These are phyloP conservation scores for Colletotrichum liaoningense DNA, from an alignment of 2,329 filamentous ascomycete species.

Conservation along the genomic window DNA sequence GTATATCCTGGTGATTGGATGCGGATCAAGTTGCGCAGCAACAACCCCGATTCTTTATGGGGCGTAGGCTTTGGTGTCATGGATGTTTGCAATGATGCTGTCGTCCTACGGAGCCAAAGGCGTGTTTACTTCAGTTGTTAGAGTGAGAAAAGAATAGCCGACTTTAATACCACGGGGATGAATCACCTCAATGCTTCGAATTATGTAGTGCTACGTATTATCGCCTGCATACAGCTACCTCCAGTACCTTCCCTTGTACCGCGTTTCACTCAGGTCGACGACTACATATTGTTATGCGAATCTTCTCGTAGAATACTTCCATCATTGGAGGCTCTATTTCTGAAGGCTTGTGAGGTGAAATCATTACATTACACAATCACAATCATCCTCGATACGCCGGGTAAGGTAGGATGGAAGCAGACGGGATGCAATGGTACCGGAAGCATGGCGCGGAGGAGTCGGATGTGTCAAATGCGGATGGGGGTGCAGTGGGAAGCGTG, in stretches of 20 bases:
- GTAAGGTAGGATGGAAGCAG: not conserved
- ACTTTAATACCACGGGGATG: conserved; percentile 34
- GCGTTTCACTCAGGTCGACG: not conserved
- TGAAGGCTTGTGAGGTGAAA: not conserved
- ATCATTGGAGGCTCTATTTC: not conserved
- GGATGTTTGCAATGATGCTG: conserved; percentile 15
- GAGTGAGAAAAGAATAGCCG: conserved; percentile 35
- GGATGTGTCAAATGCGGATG: not conserved
- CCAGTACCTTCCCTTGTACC: no score
- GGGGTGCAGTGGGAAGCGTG: not conserved
- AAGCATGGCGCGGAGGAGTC: conserved; percentile 16
- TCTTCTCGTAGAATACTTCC: not conserved
- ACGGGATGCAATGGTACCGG: not conserved
- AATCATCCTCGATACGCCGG: not conserved
- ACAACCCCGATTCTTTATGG: conserved; percentile 11
- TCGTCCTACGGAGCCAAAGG: conserved; percentile 14
- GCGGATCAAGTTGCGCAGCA: conserved; percentile 28
- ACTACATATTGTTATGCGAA: not conserved
- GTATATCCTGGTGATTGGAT: conserved; percentile 33
- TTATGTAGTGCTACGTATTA: not conserved
- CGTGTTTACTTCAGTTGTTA: conserved; percentile 37
- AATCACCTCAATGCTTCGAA: not conserved
- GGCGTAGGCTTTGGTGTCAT: conserved; percentile 14
- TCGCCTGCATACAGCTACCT: no score
- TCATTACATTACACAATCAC: not conserved